Evolutionary conservation across 1,139 yeast species (phyloP), one percentile per base, ranked within the genome.

Genomic region (Lodderomyces parapsilosis): DNA sequence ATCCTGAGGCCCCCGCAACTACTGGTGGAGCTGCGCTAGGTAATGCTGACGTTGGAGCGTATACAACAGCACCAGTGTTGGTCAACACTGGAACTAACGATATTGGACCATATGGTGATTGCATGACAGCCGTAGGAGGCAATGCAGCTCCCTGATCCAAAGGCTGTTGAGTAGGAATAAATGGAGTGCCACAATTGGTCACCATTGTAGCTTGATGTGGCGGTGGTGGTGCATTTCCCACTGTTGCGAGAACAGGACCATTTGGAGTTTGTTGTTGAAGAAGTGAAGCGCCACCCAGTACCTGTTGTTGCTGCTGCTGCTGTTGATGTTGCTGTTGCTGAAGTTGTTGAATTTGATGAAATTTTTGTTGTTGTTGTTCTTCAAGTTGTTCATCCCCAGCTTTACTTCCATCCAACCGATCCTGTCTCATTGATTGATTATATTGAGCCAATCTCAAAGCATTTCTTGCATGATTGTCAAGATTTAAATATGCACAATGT

Each of bases 381-480:
- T 28, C 33, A 14, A 37, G 39, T 28, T 19, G 6, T 19, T 18
- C 34, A 23, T 18, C 18, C 17, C 13, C 22, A 7, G 11, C 6
- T 10, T 36, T 27, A 3, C 41, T 47, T 33, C 42, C 47, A 46
- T 55, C 59, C 46, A 55, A 41, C 37, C 56, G 55, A 28, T 62
- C 68, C 44, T 66, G 71, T 39, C 78, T 59, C 39, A 71, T 49
- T 45, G 61, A 68, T 49, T 72, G 78, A 52, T 72, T 72, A 51
- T 65, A 69, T 53, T 77, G 82, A 3, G 82, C 82, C 66, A 71
- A 66, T 46, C 76, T 60, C 40, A 77, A 59, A 24, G 81, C 80
- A 47, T 71, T 72, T 45, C 80, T 59, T 2, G 81, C 80, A 25
- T 70, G 66, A 10, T 71, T 70, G 52, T 76, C 81, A 31, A 77